Evolutionary conservation across 352 stramenopile species (phyloP), one percentile per base, ranked within the genome.

Genomic region (Phytophthora litchii): DNA sequence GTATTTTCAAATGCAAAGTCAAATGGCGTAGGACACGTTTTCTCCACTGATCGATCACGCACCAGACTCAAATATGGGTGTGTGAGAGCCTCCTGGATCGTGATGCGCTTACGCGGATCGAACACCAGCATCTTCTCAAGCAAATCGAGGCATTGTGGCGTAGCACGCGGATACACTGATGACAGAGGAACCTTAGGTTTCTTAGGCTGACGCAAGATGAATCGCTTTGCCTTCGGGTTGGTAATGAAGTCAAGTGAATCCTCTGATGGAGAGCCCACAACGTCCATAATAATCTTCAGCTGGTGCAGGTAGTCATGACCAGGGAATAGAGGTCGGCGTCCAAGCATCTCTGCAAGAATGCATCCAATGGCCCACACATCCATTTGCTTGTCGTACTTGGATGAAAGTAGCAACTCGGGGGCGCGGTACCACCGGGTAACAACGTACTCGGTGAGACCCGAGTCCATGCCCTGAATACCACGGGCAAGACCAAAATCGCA

Each of bases 51-150:
- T 45, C 67, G 63, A 47, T 95, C 86, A 20, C 88, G 83, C 54
- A 96, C 86, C 5, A 85, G 53, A 46, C 68, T 80, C 64, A 96
- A 66, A 46, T 94, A 95, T 29, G 85, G 83, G 52, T 95, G 87
- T 21, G 78, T 80, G 4, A 95, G 66, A 7, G 85, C 85, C 31
- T 94, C 74, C 3, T 81, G 70, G 51, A 94, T 91, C 34, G 83
- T 90, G 48, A 94, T 91, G 51, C 86, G 80, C 57, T 88, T 95
- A 19, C 77, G 72, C 11, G 95, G 95, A 66, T 98, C 91, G 29
- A 98, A 98, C 9, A 91, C 73, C 9, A 98, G 80, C 89, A 98
- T 97, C 48, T 92, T 91, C 47, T 97, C 78, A 4, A 98, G 76
- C 36, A 98, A 56, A 70, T 98, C 90, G 5, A 97, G 69, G 21